phyloP scores from a whole-genome alignment of 768 basidiomycete genomes.

The Lactarius akahatsu region DNA sequence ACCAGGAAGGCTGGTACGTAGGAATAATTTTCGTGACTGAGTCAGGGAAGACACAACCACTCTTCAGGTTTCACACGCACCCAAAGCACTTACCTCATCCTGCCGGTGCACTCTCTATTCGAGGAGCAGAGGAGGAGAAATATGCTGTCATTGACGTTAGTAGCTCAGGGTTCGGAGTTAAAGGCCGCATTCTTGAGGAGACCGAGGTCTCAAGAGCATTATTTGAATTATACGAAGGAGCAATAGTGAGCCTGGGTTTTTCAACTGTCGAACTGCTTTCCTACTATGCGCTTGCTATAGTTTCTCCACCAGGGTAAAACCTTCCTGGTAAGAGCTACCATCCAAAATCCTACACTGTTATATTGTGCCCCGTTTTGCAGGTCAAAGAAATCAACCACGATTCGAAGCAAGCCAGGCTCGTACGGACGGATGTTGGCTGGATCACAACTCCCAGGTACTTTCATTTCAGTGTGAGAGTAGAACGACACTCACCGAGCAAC shows the following conservation, averaged over 20 bases:
- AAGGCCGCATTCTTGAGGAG: conserved; percentile 65
- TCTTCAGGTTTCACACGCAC: conserved; percentile 74
- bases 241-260: conserved; percentile 52
- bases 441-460: conserved; percentile 65
- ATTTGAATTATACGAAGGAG: conserved; percentile 90
- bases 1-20: conserved; percentile 77
- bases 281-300: conserved; percentile 38
- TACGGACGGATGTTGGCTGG: conserved; percentile 81
- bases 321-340: conserved; percentile 56
- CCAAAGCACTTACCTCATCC: conserved; percentile 79
- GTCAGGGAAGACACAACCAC: neutral
- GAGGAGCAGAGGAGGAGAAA: conserved; percentile 74
- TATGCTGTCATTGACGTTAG: conserved; percentile 73
- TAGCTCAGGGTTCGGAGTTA: conserved; percentile 39
- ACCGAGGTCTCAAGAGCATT: conserved; percentile 79
- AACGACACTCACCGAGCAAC: conserved; percentile 9
- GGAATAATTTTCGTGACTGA: conserved; percentile 6
- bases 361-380: conserved; percentile 37
- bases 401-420: conserved; percentile 63
- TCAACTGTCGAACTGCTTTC: neutral
- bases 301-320: conserved; percentile 88
- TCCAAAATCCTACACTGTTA: neutral
- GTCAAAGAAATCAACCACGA: conserved; percentile 83
- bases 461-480: neutral
- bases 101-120: conserved; percentile 66